A percentile compares a stretch with the other conserved stretches of the same genome.
Evolutionary conservation across 2,329 filamentous ascomycete genomes (phyloP).

Genomic region (Aspergillus terreus): DNA sequence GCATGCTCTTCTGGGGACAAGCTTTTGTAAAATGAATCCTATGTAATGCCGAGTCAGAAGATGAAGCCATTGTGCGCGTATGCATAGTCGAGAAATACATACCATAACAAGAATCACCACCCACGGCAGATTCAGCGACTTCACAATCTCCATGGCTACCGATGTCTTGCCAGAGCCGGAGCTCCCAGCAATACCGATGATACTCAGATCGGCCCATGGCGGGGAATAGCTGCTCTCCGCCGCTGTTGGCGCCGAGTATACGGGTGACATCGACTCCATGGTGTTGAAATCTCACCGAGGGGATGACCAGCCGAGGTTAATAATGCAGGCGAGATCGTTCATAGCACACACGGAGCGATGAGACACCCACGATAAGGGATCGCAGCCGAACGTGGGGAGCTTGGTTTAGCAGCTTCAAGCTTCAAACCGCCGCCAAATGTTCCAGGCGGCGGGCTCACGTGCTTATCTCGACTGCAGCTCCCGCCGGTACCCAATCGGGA

Average conservation of each 20-base stretch:
- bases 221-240: constrained; percentile 73
- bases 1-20: constrained; percentile 73
- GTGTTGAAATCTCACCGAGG: constrained; percentile 7
- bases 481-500: constrained; percentile 11
- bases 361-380: neutral
- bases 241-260: constrained; percentile 26
- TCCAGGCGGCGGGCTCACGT: neutral
- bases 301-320: constrained; percentile 2
- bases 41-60: constrained; percentile 18
- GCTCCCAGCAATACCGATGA: constrained; percentile 92
- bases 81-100: constrained; percentile 20
- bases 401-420: too few relatives aligned
- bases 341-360: constrained; percentile 3
- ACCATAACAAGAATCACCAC: constrained; percentile 97
- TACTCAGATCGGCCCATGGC: constrained; percentile 93
- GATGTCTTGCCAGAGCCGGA: constrained; percentile 96
- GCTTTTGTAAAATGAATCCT: constrained; percentile 98
- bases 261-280: constrained; percentile 38
- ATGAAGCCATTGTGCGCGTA: neutral
- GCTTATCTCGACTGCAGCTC: neutral
- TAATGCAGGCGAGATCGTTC: neutral
- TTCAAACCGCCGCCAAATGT: too few relatives aligned
- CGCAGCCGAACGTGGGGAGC: too few relatives aligned
- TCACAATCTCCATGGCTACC: constrained; percentile 85
- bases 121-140: constrained; percentile 88